phyloP scores from a whole-genome alignment of 805 yeast genomes.

The Candida ulmi region DNA sequence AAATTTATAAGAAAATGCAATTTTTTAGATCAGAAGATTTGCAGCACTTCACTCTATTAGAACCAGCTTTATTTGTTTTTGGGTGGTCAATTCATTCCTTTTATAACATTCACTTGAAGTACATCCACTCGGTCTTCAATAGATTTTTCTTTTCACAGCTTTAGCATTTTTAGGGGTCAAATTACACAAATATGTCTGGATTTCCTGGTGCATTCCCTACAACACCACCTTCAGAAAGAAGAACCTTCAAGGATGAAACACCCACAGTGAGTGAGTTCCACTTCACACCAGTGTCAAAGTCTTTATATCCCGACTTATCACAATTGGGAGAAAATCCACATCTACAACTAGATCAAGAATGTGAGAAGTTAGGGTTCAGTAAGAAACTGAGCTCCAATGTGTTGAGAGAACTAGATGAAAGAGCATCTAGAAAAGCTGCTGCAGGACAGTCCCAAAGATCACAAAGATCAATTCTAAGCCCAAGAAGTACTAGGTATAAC shows the following conservation, averaged over 20 bases:
- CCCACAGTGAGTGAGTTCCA: neutral
- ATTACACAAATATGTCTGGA: neutral
- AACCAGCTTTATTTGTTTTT: neutral
- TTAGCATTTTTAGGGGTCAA: neutral
- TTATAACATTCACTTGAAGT: too few relatives aligned
- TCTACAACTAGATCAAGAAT: constrained; percentile 6
- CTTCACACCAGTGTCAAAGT: constrained; percentile 2
- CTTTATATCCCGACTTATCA: constrained; percentile 17
- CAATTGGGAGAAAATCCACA: constrained; percentile 9
- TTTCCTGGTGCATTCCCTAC: constrained; percentile 11
- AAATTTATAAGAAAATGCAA: neutral
- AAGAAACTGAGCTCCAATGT: constrained; percentile 29
- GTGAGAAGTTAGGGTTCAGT: constrained; percentile 25
- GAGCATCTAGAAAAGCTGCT: constrained; percentile 23
- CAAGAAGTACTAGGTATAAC: constrained; percentile 19
- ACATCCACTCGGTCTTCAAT: too few relatives aligned
- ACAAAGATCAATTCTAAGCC: constrained; percentile 11
- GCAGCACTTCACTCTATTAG: neutral
- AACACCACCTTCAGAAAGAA: constrained; percentile 1
- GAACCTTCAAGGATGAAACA: neutral
- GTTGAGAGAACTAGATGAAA: constrained; percentile 27
- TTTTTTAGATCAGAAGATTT: neutral
- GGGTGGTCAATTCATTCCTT: neutral
- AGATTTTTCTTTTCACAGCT: too few relatives aligned
- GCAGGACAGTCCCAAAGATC: constrained; percentile 5